A percentile compares a stretch with the other conserved stretches of the same genome.
Evolutionary conservation across 208 protist genomes (phyloP).

Genomic region (Leishmania guyanensis): DNA sequence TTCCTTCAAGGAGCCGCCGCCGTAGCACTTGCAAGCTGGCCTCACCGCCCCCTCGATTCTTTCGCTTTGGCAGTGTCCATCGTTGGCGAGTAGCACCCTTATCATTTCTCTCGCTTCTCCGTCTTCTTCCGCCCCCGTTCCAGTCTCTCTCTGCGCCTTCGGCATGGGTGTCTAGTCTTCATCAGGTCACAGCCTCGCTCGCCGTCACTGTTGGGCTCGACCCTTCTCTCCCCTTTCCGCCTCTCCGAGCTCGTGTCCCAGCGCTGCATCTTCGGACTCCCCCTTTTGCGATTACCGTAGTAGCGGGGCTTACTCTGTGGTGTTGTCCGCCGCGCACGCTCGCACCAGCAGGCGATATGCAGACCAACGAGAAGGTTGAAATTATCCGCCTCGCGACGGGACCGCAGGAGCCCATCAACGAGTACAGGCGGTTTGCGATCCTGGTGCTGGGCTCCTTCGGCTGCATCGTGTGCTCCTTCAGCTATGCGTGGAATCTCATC

Average conservation of each 20-base stretch:
- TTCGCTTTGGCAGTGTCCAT: neutral
- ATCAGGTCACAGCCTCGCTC: neutral
- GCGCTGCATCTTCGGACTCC: neutral
- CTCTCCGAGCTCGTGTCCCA: neutral
- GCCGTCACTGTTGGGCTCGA: neutral
- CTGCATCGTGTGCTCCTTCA: conserved; percentile 37
- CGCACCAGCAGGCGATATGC: neutral
- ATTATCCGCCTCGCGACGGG: conserved; percentile 22
- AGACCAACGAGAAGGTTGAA: conserved; percentile 10
- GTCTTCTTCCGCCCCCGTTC: neutral
- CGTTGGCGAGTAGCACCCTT: neutral
- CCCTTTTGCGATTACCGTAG: neutral
- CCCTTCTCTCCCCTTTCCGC: neutral
- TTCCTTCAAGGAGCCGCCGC: neutral
- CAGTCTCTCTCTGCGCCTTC: neutral
- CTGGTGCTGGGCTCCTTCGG: conserved; percentile 45
- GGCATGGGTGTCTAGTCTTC: neutral
- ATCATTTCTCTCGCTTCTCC: neutral
- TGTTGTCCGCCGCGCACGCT: neutral
- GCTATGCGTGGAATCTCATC: conserved; percentile 64
- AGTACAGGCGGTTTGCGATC: conserved; percentile 46
- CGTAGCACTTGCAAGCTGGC: neutral
- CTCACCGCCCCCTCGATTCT: neutral
- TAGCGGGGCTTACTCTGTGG: neutral
- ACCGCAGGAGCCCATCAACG: conserved; percentile 43